phyloP scores from a whole-genome alignment of 768 basidiomycete genomes.

The Candolleomyces efflorescens region DNA sequence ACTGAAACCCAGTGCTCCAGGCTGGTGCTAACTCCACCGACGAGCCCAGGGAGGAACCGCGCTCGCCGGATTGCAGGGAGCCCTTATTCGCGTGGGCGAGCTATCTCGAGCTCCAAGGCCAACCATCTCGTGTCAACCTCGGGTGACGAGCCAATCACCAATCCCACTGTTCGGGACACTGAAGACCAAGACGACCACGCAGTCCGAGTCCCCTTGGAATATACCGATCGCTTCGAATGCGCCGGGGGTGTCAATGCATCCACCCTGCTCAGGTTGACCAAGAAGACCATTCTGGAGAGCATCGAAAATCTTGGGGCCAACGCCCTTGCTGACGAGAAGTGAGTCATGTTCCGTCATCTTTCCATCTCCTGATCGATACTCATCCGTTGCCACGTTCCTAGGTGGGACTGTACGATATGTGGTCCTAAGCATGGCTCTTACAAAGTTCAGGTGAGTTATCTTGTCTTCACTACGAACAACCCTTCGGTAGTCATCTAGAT shows the following conservation, averaged over 20 bases:
- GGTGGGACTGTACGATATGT: conserved; percentile 1
- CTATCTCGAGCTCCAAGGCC: not conserved
- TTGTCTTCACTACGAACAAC: not conserved
- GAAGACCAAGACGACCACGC: not conserved
- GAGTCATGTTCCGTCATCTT: not conserved
- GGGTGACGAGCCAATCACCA: not conserved
- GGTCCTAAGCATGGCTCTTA: not conserved
- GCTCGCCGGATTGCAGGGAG: not conserved
- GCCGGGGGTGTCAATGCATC: not conserved
- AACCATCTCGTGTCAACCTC: not conserved
- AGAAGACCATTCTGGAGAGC: not conserved
- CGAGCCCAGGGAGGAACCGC: not conserved
- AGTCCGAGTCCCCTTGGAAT: not conserved
- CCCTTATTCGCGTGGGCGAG: not conserved
- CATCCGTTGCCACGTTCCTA: not conserved
- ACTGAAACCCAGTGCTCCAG: not conserved
- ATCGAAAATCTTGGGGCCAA: not conserved
- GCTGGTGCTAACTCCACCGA: not conserved
- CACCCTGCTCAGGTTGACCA: not conserved
- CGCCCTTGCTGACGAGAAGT: conserved; percentile 1
- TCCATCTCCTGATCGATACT: not conserved
- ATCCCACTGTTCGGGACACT: not conserved
- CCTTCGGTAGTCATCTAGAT: not conserved
- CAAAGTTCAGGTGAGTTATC: not conserved
- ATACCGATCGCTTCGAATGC: not conserved